Percentiles rank a stretch among this genome's conserved stretches.
phyloP scores from a whole-genome alignment of 257 asterid species.

The Nicotiana otophora region DNA sequence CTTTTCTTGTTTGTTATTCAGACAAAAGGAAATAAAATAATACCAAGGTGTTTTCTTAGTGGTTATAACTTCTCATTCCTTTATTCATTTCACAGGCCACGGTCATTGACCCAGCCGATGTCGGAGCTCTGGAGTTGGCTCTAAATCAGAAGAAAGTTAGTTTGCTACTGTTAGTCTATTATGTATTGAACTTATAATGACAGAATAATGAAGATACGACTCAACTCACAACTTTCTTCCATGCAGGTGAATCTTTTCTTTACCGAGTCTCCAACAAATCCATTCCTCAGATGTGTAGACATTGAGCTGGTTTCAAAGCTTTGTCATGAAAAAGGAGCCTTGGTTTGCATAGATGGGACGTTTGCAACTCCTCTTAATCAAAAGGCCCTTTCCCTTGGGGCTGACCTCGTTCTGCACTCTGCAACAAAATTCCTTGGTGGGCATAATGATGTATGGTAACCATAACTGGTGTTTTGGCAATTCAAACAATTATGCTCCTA shows the following conservation, averaged over 20 bases:
- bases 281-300: constrained; percentile 90
- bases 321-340: constrained; percentile 79
- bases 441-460: constrained; percentile 66
- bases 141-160: constrained; percentile 63
- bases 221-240: constrained; percentile 13
- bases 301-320: constrained; percentile 82
- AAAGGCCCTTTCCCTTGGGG: constrained; percentile 89
- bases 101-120: constrained; percentile 89
- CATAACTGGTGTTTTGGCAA: neutral
- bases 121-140: constrained; percentile 71
- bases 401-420: constrained; percentile 85
- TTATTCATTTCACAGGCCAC: constrained; percentile 53
- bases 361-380: constrained; percentile 95
- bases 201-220: neutral
- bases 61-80: neutral
- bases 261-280: constrained; percentile 93
- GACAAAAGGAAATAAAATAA: neutral
- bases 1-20: neutral
- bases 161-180: neutral
- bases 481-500: neutral
- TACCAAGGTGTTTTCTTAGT: neutral
- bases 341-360: constrained; percentile 85
- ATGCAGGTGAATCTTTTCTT: constrained; percentile 80
- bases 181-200: neutral
- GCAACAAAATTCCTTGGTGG: constrained; percentile 88